Percentiles rank a stretch among this genome's conserved stretches.
These are phyloP conservation scores for Cutaneotrichosporon dermatis DNA, from an alignment of 1,284 basidiomycete genomes.

Conservation along the genomic window DNA sequence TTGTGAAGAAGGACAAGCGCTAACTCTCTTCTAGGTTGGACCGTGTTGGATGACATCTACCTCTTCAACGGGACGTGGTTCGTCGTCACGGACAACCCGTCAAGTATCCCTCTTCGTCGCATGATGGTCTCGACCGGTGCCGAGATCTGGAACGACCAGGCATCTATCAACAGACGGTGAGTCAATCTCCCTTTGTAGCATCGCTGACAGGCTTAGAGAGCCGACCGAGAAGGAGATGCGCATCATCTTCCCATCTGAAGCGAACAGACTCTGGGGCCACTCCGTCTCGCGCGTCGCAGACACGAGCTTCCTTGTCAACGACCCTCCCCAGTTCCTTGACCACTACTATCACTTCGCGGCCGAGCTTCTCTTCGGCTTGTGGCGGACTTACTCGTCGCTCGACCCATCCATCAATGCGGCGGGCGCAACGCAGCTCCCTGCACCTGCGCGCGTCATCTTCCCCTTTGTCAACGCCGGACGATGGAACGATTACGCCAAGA, in stretches of 20 bases:
- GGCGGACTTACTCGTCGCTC: slow-evolving; percentile 77
- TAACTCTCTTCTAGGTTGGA: slow-evolving; percentile 56
- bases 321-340: slow-evolving; percentile 72
- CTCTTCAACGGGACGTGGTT: slow-evolving; percentile 50
- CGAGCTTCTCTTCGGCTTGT: slow-evolving; percentile 81
- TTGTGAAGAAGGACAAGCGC: background rate
- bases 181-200: slow-evolving; percentile 2
- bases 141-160: slow-evolving; percentile 50
- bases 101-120: slow-evolving; percentile 44
- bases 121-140: slow-evolving; percentile 50
- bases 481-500: slow-evolving; percentile 77
- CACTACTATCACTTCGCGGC: slow-evolving; percentile 63
- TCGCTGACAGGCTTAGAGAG: slow-evolving; percentile 32
- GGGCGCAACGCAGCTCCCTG: slow-evolving; percentile 62
- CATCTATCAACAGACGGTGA: slow-evolving; percentile 47
- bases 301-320: slow-evolving; percentile 60
- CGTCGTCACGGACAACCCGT: slow-evolving; percentile 50
- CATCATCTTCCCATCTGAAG: slow-evolving; percentile 65
- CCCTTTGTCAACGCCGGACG: slow-evolving; percentile 64
- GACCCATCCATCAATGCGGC: slow-evolving; percentile 62
- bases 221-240: slow-evolving; percentile 73
- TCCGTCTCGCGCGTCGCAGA: slow-evolving; percentile 45
- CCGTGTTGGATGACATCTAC: slow-evolving; percentile 66
- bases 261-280: slow-evolving; percentile 62
- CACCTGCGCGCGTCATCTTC: slow-evolving; percentile 69